A percentile compares a stretch with the other conserved stretches of the same genome.
Evolutionary conservation across 208 protist species (phyloP).

Genomic region (Leishmania mexicana): DNA sequence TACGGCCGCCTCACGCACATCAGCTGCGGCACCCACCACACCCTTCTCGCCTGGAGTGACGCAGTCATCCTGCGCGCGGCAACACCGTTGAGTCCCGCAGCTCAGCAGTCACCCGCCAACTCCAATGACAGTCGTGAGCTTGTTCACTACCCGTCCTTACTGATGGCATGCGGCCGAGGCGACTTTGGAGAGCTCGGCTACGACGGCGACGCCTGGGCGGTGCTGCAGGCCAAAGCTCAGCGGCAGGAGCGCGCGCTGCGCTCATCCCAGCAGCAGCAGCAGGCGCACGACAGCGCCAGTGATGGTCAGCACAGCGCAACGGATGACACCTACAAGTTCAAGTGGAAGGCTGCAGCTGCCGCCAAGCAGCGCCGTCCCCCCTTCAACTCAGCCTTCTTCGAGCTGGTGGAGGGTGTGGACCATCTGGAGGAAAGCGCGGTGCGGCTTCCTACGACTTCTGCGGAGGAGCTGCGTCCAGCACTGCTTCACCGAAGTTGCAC

Average conservation of each 20-base stretch:
- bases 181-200: constrained; percentile 91
- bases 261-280: constrained; percentile 19
- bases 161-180: constrained; percentile 74
- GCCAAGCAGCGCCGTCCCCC: constrained; percentile 20
- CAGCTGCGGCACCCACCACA: constrained; percentile 86
- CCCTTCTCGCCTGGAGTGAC: constrained; percentile 67
- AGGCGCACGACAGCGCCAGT: neutral
- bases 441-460: neutral
- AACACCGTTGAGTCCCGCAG: neutral
- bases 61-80: constrained; percentile 22
- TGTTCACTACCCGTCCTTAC: constrained; percentile 45
- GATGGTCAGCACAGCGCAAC: neutral
- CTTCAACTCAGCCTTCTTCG: constrained; percentile 21
- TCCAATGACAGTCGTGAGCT: neutral
- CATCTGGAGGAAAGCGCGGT: constrained; percentile 8
- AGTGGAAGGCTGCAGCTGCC: constrained; percentile 26
- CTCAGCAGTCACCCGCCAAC: neutral
- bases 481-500: neutral
- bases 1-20: constrained; percentile 65
- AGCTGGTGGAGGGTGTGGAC: constrained; percentile 8
- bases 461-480: neutral
- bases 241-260: constrained; percentile 20
- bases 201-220: constrained; percentile 54
- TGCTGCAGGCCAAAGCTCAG: constrained; percentile 48
- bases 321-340: constrained; percentile 25